These are phyloP conservation scores for Miscanthus lutarioriparius DNA, from an alignment of 176 grass and related monocot species.

Conservation along the genomic window DNA sequence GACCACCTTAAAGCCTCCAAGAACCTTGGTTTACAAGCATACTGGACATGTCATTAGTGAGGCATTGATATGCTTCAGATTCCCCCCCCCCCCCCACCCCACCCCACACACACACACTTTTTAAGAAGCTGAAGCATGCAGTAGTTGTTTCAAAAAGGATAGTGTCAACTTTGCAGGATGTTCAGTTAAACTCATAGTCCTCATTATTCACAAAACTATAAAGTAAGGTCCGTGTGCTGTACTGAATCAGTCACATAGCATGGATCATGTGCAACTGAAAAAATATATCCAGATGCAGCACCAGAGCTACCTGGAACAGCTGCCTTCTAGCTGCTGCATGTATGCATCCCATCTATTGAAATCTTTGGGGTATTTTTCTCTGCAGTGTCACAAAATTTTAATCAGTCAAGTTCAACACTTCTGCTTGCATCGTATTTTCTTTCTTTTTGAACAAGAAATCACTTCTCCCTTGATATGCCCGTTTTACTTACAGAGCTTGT, in stretches of 20 bases:
- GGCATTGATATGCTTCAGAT: not conserved
- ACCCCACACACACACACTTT: not conserved
- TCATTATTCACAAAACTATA: constrained; percentile 15
- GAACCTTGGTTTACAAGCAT: not conserved
- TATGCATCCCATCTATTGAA: constrained; percentile 82
- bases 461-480: constrained; percentile 7
- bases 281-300: constrained; percentile 32
- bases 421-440: not conserved
- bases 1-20: not conserved
- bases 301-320: constrained; percentile 71
- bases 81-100: rapidly evolving
- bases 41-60: constrained; percentile 8
- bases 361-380: constrained; percentile 79
- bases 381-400: constrained; percentile 39
- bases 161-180: not conserved
- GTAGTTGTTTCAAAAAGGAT: constrained; percentile 15
- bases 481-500: constrained; percentile 73
- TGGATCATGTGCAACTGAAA: constrained; percentile 26
- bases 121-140: constrained; percentile 6
- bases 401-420: constrained; percentile 24
- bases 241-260: not conserved
- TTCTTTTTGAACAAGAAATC: constrained; percentile 1
- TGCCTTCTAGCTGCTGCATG: constrained; percentile 91
- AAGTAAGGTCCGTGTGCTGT: not conserved
- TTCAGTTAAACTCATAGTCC: constrained; percentile 17